Base-by-base conservation (phyloP, 2,329 filamentous ascomycete genomes). In the Exophiala aquamarina region DNA sequence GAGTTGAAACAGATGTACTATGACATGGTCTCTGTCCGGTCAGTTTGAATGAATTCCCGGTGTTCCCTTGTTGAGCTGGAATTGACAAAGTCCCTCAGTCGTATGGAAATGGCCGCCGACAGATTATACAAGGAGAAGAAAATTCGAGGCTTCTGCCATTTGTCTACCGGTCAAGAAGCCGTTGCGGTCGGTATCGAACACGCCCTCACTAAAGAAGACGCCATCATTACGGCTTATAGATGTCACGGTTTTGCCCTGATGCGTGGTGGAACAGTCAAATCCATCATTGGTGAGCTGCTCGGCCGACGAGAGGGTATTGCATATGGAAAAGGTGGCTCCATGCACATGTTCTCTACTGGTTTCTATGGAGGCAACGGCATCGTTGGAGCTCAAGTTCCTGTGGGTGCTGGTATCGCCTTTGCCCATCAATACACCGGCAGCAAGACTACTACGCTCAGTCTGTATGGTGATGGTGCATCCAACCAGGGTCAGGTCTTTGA, bases 71-170 rank as follows among this genome's bases (percentile, higher is more conserved):
- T n/a, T n/a, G n/a, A n/a, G n/a, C n/a, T n/a, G n/a, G n/a, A n/a
- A n/a, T n/a, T n/a, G n/a, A n/a, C n/a, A n/a, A n/a, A n/a, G 21
- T 28, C 52, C 33, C 55, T 46, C 63, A 95, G 91, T 76, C 93
- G 95, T 72, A 95, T 98, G 93, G 93, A 98, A 76, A 95, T 98
- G 92, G 91, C 92, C 60, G 90, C 93, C 76, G 93, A 98, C 70
- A 84, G 92, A 69, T 79, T 98, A 66, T 98, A 98, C 88, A 98
- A 98, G 81, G 93, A 97, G 80, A 98, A 98, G 86, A 97, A 98
- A 82, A 97, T 98, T 64, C 88, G 93, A 64, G 93, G 93, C 76
- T 98, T 98, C 87, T 98, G 93, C 78, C 93, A 98, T 77, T 76
- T 98, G 73, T 97, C 93, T 50, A 95, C 87, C 50, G 93, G 93